These are phyloP conservation scores for Nidularia pulvinata DNA, from an alignment of 768 basidiomycete genomes.

Conservation along the genomic window DNA sequence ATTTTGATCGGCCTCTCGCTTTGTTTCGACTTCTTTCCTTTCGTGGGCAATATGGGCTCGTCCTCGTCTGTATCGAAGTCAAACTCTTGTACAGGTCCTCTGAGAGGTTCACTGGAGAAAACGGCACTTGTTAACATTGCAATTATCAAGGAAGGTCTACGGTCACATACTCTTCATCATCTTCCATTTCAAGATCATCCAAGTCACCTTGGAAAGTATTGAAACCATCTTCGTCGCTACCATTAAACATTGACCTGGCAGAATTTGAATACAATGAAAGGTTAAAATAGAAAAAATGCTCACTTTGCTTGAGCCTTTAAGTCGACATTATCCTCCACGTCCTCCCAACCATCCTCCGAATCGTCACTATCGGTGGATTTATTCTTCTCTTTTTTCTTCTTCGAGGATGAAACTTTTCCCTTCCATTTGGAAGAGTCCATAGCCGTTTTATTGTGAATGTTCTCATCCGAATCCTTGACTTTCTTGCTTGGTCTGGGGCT, in stretches of 20 bases:
- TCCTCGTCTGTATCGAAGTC: constrained; percentile 62
- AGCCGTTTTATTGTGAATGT: no score
- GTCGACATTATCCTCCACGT: constrained; percentile 48
- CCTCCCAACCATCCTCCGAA: constrained; percentile 62
- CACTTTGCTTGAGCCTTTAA: constrained; percentile 42
- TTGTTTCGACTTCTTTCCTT: constrained; percentile 54
- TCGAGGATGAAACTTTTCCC: no score
- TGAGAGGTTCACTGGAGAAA: constrained; percentile 42
- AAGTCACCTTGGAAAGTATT: constrained; percentile 39
- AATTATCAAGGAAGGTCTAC: neutral
- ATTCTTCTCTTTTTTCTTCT: no score
- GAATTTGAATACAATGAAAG: neutral
- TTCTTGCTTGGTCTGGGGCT: constrained; percentile 42
- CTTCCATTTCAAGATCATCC: constrained; percentile 48
- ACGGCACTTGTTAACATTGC: constrained; percentile 1
- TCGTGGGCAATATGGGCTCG: constrained; percentile 27
- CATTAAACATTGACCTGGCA: constrained; percentile 35
- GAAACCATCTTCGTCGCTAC: constrained; percentile 38
- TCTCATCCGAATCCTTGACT: constrained; percentile 30
- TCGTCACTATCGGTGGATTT: constrained; percentile 19
- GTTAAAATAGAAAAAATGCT: constrained; percentile 4
- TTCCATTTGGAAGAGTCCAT: no score
- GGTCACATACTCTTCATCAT: constrained; percentile 37
- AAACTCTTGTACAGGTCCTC: constrained; percentile 55
- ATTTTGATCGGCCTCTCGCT: constrained; percentile 44